These are phyloP conservation scores for Davidsoniella virescens DNA, from an alignment of 2,329 filamentous ascomycete species.

Conservation along the genomic window DNA sequence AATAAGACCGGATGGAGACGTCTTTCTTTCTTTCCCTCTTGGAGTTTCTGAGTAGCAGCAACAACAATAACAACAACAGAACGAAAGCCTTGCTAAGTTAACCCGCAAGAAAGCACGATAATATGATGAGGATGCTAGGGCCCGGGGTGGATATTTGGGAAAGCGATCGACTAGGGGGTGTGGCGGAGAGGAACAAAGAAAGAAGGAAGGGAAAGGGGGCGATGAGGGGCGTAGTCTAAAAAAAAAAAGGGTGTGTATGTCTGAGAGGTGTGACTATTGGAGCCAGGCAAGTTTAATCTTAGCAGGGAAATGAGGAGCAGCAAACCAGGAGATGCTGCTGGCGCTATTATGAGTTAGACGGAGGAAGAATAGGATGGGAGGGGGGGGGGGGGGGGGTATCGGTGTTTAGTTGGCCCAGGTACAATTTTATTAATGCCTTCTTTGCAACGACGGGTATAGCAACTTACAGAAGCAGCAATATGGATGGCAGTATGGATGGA, in stretches of 20 bases:
- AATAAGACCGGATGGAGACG: too few species aligned
- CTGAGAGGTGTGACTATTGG: neutral
- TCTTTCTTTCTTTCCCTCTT: too few species aligned
- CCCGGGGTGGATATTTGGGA: neutral
- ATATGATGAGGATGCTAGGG: too few species aligned
- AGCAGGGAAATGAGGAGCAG: slow-evolving; percentile 10
- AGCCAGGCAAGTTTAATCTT: slow-evolving; percentile 1
- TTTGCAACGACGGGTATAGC: neutral
- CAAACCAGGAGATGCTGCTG: slow-evolving; percentile 5
- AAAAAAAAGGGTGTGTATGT: neutral
- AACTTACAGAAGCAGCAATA: too few species aligned
- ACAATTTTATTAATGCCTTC: neutral
- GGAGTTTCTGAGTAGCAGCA: too few species aligned
- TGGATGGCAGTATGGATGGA: neutral
- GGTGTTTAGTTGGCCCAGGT: neutral
- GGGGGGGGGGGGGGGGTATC: neutral
- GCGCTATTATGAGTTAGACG: neutral
- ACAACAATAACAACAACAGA: too few species aligned
- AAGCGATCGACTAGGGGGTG: neutral
- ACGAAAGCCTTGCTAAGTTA: too few species aligned
- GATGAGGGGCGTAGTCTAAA: neutral
- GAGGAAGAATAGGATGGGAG: neutral
- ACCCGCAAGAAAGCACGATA: too few species aligned
- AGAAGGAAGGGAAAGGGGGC: neutral
- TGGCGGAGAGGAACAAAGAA: slow-evolving; percentile 9